A percentile compares a stretch with the other conserved stretches of the same genome.
Evolutionary conservation across 2,329 filamentous ascomycete genomes (phyloP).

Genomic region (Pezicula carpinea): DNA sequence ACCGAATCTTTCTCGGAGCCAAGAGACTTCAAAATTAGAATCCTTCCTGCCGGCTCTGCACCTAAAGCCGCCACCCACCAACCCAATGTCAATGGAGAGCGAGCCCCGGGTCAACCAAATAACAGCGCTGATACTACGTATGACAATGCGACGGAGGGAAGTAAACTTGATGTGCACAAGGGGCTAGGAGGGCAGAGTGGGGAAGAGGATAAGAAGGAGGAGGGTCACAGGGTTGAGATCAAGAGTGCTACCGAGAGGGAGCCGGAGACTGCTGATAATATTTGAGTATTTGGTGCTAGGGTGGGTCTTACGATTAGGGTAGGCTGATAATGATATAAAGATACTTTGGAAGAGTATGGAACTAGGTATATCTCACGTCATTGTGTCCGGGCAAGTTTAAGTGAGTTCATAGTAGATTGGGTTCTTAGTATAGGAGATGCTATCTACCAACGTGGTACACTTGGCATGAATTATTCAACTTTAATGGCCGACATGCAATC

Average conservation of each 20-base stretch:
- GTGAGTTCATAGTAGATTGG: no score
- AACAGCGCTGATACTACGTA: background rate
- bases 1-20: background rate
- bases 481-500: no score
- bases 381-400: no score
- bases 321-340: no score
- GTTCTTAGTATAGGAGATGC: no score
- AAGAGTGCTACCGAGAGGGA: slow-evolving; percentile 16
- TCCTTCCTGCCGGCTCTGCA: slow-evolving; percentile 1
- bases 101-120: background rate
- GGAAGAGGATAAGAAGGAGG: slow-evolving; percentile 8
- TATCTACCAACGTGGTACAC: no score
- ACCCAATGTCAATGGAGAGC: background rate
- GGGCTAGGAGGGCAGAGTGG: background rate
- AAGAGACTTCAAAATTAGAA: slow-evolving; percentile 7
- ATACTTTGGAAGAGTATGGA: no score
- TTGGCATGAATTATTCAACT: no score
- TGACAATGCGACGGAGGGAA: background rate
- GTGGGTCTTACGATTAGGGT: no score
- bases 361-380: no score
- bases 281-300: background rate
- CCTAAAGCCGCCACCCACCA: background rate
- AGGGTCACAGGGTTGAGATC: slow-evolving; percentile 8
- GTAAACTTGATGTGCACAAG: slow-evolving; percentile 1
- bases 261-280: slow-evolving; percentile 1